These are phyloP conservation scores for Flaveria linearis DNA, from an alignment of 129 eudicot genomes.

Conservation along the genomic window DNA sequence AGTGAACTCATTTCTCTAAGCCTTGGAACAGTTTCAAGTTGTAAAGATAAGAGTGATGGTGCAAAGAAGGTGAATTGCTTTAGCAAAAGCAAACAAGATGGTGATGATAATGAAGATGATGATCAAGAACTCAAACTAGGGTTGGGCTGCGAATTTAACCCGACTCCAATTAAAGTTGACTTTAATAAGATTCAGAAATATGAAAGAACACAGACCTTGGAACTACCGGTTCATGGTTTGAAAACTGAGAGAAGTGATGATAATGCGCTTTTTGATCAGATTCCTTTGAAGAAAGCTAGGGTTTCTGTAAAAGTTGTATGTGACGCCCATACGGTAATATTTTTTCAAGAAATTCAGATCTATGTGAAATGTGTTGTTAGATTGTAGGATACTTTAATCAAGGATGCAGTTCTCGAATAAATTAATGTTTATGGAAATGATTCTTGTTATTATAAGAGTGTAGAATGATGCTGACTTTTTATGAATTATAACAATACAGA, in stretches of 20 bases:
- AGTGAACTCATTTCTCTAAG: slow-evolving; percentile 52
- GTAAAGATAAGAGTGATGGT: slow-evolving; percentile 15
- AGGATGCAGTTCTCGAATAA: background rate
- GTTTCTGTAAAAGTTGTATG: slow-evolving; percentile 74
- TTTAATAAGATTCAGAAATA: slow-evolving; percentile 37
- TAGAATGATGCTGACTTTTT: slow-evolving; percentile 23
- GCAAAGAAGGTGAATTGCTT: slow-evolving; percentile 25
- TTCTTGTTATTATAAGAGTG: slow-evolving; percentile 11
- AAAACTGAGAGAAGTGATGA: slow-evolving; percentile 47
- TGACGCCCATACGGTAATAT: slow-evolving; percentile 63
- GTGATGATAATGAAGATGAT: slow-evolving; percentile 29
- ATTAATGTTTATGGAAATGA: slow-evolving; percentile 6
- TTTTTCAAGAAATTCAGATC: slow-evolving; percentile 7
- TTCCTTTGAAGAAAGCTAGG: slow-evolving; percentile 77
- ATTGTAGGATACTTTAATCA: slow-evolving; percentile 7
- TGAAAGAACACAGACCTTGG: slow-evolving; percentile 27
- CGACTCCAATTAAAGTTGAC: slow-evolving; percentile 18
- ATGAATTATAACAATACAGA: slow-evolving; percentile 42
- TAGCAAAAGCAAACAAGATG: slow-evolving; percentile 17
- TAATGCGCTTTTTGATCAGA: slow-evolving; percentile 47
- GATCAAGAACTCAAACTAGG: slow-evolving; percentile 58
- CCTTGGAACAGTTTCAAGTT: slow-evolving; percentile 57
- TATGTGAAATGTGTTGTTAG: slow-evolving; percentile 7
- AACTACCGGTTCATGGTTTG: slow-evolving; percentile 16
- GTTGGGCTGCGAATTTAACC: slow-evolving; percentile 44